Base-by-base conservation (phyloP, 257 asterid genomes). In the Solanum pennellii region DNA sequence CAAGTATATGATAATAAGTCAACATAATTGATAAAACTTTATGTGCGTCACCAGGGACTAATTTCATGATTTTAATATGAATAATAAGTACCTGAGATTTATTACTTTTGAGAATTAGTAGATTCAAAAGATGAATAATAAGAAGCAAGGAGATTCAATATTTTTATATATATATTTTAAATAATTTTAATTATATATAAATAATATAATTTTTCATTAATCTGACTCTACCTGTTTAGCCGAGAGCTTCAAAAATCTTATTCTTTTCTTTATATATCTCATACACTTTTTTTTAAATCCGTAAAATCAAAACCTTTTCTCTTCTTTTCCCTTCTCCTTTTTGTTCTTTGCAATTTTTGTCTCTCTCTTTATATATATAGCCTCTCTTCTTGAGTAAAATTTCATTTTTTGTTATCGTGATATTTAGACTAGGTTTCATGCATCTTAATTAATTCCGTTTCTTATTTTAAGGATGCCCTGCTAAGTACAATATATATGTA, bases 211-310 rank as follows among this genome's bases (percentile, higher is more conserved):
- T 47, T 47, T 9, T 42, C 1, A 42, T 0, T 10, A 2, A 60
- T 2, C 6, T 60, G 14, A 0, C 33, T 62, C 6, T 7, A 25
- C 31, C 1, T 23, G 5, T 62, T 4, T 62, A 3, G 6, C 0
- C 4, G 29, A 23, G 29, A 23, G 31, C 15, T 23, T 0, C 71
- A n/a, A n/a, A 3, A 62, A 62, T 4, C 3, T 62, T 4, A 3
- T 62, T 62, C 31, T 10, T 62, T 62, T 62, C 29, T 23, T 23
- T 62, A 18, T 56, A 20, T 7, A 62, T 62, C 15, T 12, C 31
- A n/a, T 62, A 16, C 71, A 62, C 2, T n/a, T 60, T 21, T 62
- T 11, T 11, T 3, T n/a, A n/a, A 62, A 10, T 4, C 15, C 0
- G 8, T 62, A 23, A 62, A 62, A 10, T 62, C 15, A 23, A 62